Evolutionary conservation across 163 green algal genomes (phyloP), one percentile per base, ranked within the genome.

Genomic region (Chlamydomonas reinhardtii): DNA sequence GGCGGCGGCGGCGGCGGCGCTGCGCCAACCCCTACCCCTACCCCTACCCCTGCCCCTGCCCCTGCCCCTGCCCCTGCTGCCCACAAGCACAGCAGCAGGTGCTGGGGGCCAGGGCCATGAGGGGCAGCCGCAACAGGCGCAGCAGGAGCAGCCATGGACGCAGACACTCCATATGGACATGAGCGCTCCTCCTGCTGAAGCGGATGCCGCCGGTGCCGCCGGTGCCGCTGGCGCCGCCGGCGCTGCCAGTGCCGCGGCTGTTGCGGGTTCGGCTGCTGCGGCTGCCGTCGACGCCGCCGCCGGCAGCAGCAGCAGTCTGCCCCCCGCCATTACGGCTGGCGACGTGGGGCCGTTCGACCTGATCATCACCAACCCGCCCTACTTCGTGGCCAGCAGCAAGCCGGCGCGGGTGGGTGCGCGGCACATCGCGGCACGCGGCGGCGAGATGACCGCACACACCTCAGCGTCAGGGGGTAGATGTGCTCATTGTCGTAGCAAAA

Each of bases 331-430:
- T 20, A 14, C n/a, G 0, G 81, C n/a, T 2, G 64, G 34, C 29
- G 69, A 85, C 19, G 22, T 61, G 25, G 52, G 56, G 39, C 79
- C 56, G n/a, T 92, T 90, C 32, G 83, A 92, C n/a, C 12, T 90
- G 1, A 92, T 92, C 76, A 89, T 92, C 76, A 89, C 35, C 75
- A 94, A 92, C 72, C 91, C 91, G 61, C 89, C 91, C 3, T 94
- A 88, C 32, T 94, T 92, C 37, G 37, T 88, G 59, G 74, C 82
- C 61, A 91, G 84, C 88, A 92, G 74, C 74, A 92, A 93, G 76
- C 88, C 90, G 1, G 77, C 74, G 4, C 9, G 31, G 69, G 70
- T 86, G 66, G 1, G 76, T 48, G n/a, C n/a, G n/a, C n/a, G n/a
- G n/a, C n/a, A n/a, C n/a, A n/a, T n/a, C n/a, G n/a, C n/a, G n/a